Evolutionary conservation across 768 basidiomycete genomes (phyloP), one percentile per base, ranked within the genome.

Genomic region (Glaciozyma martinii): DNA sequence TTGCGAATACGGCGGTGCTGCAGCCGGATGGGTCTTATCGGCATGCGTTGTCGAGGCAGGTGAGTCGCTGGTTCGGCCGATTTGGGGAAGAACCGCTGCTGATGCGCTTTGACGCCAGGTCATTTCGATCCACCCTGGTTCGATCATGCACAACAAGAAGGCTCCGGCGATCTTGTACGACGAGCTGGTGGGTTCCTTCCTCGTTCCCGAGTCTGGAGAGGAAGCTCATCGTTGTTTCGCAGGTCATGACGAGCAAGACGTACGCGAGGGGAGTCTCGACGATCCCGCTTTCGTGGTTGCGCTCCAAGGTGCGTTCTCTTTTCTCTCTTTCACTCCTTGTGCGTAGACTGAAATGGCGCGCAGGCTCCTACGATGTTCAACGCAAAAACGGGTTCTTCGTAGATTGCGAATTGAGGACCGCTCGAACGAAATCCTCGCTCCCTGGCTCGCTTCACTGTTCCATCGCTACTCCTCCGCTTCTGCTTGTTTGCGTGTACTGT

Each of bases 211-310:
- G 25, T 19, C 46, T 13, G 25, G 33, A 25, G 21, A 46, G 23
- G n/a, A 52, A 10, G 27, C 56, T 13, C 18, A 40, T 19, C 33
- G 59, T 5, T 29, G 23, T 16, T 30, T 12, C 23, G 23, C 72
- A 89, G 87, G 80, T 90, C 56, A 85, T 86, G 72, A 91, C 90
- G 21, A 87, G 82, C 65, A 84, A 86, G 62, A 85, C 89, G 47
- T 98, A 93, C 71, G 93, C 92, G 3, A 85, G 93, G 3, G 88
- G 87, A n/a, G 93, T 94, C 16, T 93, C 92, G 0, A 79, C 83
- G 2, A 83, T 97, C 46, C 84, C 86, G 5, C 86, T 85, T 68
- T 75, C 78, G 27, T 86, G 77, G 77, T 66, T 80, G 16, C 52
- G n/a, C 19, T 7, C 29, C 27, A 18, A 25, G 52, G 25, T 25